These are phyloP conservation scores for Smittium mucronatum DNA, from an alignment of 371 early-diverging fungal genomes.

Conservation along the genomic window DNA sequence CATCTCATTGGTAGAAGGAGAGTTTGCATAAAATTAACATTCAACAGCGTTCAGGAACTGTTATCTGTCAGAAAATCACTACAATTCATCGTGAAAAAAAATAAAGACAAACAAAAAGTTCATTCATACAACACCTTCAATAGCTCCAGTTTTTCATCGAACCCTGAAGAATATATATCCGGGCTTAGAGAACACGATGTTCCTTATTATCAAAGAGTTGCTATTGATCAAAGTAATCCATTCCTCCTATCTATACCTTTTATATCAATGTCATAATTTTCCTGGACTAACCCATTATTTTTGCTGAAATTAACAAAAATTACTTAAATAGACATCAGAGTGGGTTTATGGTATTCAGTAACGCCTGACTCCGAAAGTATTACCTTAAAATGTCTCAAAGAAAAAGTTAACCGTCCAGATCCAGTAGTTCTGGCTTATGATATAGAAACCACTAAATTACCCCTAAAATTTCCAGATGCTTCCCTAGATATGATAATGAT, in stretches of 20 bases:
- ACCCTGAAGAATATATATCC: conserved; percentile 41
- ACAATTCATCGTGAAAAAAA: conserved; percentile 52
- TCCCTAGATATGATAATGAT: conserved; percentile 94
- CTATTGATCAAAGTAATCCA: conserved; percentile 77
- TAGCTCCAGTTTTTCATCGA: conserved; percentile 13
- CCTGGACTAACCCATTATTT: neutral
- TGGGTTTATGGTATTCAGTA: conserved; percentile 92
- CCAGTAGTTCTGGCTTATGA: conserved; percentile 96
- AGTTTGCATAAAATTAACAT: conserved; percentile 59
- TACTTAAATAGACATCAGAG: conserved; percentile 61
- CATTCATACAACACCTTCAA: conserved; percentile 12
- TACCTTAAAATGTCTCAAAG: conserved; percentile 49
- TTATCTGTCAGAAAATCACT: conserved; percentile 57
- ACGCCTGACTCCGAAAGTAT: conserved; percentile 40
- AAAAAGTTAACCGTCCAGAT: conserved; percentile 90
- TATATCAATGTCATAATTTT: neutral
- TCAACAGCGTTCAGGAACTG: conserved; percentile 71
- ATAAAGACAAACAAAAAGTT: conserved; percentile 39
- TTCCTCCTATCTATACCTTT: too few species aligned
- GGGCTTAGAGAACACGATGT: conserved; percentile 93
- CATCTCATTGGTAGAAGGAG: conserved; percentile 71
- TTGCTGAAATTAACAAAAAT: too few species aligned
- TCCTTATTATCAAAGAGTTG: conserved; percentile 82
- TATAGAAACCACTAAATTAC: conserved; percentile 98
- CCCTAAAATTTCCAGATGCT: conserved; percentile 97